These are phyloP conservation scores for Trametes cingulata DNA, from an alignment of 768 basidiomycete species.

Conservation along the genomic window DNA sequence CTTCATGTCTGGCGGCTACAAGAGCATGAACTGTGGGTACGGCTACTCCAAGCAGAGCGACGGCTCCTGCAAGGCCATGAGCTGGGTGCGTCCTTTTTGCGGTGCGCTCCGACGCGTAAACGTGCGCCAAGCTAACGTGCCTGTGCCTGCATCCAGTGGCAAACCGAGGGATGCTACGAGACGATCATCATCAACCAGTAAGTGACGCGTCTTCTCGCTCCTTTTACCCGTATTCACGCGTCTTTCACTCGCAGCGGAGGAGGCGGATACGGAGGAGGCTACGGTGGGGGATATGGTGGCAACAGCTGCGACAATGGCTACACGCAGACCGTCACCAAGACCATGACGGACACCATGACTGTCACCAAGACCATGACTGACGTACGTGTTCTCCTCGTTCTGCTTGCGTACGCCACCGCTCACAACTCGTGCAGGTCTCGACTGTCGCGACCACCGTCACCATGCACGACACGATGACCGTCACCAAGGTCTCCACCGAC, in stretches of 20 bases:
- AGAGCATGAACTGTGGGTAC: conserved; percentile 68
- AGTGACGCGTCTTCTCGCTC: conserved; percentile 15
- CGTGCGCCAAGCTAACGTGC: background rate
- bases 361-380: conserved; percentile 27
- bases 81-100: conserved; percentile 52
- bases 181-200: conserved; percentile 56
- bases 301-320: conserved; percentile 15
- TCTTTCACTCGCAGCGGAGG: conserved; percentile 17
- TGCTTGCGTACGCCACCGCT: background rate
- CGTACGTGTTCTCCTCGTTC: conserved; percentile 10
- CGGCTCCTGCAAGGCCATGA: conserved; percentile 53
- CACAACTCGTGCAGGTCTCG: conserved; percentile 34
- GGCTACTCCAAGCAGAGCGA: conserved; percentile 58
- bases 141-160: conserved; percentile 26
- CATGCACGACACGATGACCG: conserved; percentile 41
- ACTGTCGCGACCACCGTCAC: conserved; percentile 45
- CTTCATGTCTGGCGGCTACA: conserved; percentile 65
- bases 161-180: conserved; percentile 57
- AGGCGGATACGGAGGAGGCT: conserved; percentile 16
- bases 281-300: conserved; percentile 23
- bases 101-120: background rate
- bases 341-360: conserved; percentile 39
- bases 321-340: conserved; percentile 35
- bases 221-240: conserved; percentile 7
- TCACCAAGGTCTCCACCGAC: conserved; percentile 34